phyloP scores from a whole-genome alignment of 2,329 filamentous ascomycete genomes.

The Fusarium sp. region DNA sequence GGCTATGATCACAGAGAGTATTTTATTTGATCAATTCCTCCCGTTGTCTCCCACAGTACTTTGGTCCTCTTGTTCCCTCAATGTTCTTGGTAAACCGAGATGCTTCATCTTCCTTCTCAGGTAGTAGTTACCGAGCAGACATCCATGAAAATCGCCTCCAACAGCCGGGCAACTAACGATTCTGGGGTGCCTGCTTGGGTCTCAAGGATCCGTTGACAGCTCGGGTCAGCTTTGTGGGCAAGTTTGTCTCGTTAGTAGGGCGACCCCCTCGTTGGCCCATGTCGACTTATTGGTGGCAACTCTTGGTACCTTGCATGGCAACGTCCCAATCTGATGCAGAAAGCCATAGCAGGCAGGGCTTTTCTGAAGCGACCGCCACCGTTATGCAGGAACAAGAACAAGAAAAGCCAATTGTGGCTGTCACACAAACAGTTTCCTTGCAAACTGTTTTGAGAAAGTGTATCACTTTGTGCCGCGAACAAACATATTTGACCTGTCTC shows the following conservation, averaged over 20 bases:
- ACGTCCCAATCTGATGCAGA: slow-evolving; percentile 37
- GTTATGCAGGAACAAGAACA: slow-evolving; percentile 48
- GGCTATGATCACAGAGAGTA: neutral
- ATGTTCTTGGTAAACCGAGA: slow-evolving; percentile 11
- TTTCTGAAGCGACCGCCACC: slow-evolving; percentile 36
- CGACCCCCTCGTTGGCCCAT: slow-evolving; percentile 26
- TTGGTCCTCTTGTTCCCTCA: neutral
- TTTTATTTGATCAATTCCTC: slow-evolving; percentile 26
- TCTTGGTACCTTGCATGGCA: slow-evolving; percentile 46
- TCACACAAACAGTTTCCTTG: slow-evolving; percentile 28
- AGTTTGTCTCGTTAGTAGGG: slow-evolving; percentile 25
- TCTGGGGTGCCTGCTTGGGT: slow-evolving; percentile 21
- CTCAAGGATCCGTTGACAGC: slow-evolving; percentile 20
- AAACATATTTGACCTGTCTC: slow-evolving; percentile 1
- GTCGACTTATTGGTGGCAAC: slow-evolving; percentile 27
- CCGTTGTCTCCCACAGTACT: slow-evolving; percentile 1
- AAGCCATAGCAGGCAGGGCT: slow-evolving; percentile 24
- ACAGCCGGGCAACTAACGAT: slow-evolving; percentile 27
- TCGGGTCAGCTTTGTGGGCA: slow-evolving; percentile 27
- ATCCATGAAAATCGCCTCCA: slow-evolving; percentile 18
- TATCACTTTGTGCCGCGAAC: slow-evolving; percentile 15
- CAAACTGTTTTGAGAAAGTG: slow-evolving; percentile 22
- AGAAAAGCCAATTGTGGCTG: slow-evolving; percentile 36
- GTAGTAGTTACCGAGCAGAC: slow-evolving; percentile 16
- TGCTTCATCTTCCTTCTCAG: slow-evolving; percentile 1